phyloP scores from a whole-genome alignment of 1,284 basidiomycete genomes.

The Ceratobasidium sp. region DNA sequence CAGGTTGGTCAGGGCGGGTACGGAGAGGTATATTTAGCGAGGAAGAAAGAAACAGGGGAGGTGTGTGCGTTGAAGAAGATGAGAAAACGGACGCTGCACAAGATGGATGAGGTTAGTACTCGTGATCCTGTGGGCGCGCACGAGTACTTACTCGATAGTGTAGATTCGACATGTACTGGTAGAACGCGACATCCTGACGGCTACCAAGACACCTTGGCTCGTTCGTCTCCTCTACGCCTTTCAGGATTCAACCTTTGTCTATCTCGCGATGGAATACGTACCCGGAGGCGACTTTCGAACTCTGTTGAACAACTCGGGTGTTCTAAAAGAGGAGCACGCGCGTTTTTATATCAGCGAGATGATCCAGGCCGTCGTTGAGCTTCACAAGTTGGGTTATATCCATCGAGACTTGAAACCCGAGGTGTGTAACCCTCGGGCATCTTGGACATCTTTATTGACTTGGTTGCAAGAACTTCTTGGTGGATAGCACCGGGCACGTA shows the following conservation, averaged over 20 bases:
- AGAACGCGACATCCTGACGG: conserved; percentile 95
- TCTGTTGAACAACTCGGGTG: conserved; percentile 93
- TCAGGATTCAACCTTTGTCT: conserved; percentile 88
- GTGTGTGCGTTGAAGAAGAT: conserved; percentile 97
- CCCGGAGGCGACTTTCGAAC: conserved; percentile 97
- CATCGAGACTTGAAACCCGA: conserved; percentile 98
- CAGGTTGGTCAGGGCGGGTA: conserved; percentile 98
- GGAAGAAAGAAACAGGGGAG: conserved; percentile 91
- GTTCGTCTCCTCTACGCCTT: conserved; percentile 93
- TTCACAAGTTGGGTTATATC: conserved; percentile 95
- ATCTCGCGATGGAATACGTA: conserved; percentile 98
- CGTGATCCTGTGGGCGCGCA: not conserved
- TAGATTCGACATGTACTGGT: conserved; percentile 93
- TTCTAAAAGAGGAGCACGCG: conserved; percentile 95
- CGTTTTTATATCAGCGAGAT: conserved; percentile 96
- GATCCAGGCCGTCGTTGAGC: conserved; percentile 90
- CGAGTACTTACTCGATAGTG: conserved; percentile 36
- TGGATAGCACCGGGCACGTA: conserved; percentile 95
- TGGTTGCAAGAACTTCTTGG: conserved; percentile 89
- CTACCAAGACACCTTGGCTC: conserved; percentile 95
- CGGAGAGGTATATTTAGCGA: conserved; percentile 92
- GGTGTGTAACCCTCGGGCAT: conserved; percentile 59
- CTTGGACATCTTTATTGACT: not conserved
- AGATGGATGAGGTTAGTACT: conserved; percentile 89
- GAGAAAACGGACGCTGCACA: conserved; percentile 89